phyloP scores from a whole-genome alignment of 345 rosid genomes.

The Limnanthes douglasii region DNA sequence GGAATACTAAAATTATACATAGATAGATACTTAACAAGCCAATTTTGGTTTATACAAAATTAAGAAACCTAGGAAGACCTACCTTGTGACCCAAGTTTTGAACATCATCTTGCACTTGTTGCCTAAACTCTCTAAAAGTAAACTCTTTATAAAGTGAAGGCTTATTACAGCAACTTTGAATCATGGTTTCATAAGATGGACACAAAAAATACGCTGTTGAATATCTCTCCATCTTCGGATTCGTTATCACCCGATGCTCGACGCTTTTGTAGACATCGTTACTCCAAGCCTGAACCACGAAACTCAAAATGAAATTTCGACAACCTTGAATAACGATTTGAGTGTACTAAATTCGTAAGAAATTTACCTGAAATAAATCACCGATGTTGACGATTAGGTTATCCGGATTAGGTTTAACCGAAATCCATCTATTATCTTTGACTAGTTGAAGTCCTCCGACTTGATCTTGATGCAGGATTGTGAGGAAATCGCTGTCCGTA shows the following conservation, averaged over 20 bases:
- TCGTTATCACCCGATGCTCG: conserved; percentile 59
- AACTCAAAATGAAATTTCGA: not conserved
- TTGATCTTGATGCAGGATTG: conserved; percentile 69
- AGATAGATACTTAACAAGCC: too few relatives aligned
- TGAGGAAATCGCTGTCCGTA: conserved; percentile 94
- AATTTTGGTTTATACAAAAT: too few relatives aligned
- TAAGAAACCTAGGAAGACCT: conserved; percentile 70
- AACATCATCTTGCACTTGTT: conserved; percentile 76
- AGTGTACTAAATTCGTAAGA: not conserved
- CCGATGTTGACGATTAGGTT: conserved; percentile 82
- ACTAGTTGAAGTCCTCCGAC: conserved; percentile 88
- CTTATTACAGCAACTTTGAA: conserved; percentile 28
- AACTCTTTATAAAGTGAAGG: conserved; percentile 43
- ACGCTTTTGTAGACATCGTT: conserved; percentile 80
- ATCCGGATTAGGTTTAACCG: conserved; percentile 71
- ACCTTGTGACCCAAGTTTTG: conserved; percentile 55
- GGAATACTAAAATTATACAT: too few relatives aligned
- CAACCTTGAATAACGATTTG: not conserved
- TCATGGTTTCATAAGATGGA: conserved; percentile 57
- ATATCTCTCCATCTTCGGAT: conserved; percentile 56
- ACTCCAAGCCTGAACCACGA: conserved; percentile 81
- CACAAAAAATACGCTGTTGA: conserved; percentile 91
- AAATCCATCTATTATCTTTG: conserved; percentile 68
- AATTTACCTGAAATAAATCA: conserved; percentile 75
- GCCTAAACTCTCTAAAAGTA: conserved; percentile 58